Evolutionary conservation across 352 stramenopile species (phyloP), one percentile per base, ranked within the genome.

Genomic region (Phytophthora foliorum): DNA sequence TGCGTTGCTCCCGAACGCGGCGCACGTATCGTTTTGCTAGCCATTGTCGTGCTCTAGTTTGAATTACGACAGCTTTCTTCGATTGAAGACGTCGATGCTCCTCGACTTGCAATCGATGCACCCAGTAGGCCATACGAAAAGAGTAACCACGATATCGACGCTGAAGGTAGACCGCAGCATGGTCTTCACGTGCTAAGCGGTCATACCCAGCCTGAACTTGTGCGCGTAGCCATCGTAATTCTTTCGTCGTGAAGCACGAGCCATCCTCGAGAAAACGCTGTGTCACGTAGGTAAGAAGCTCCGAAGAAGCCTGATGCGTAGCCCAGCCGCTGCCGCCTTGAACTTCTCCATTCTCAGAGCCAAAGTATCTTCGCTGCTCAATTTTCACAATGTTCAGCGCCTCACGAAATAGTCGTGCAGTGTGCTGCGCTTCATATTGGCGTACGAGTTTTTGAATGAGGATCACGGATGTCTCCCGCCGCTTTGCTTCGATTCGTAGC

Each of bases 401-500:
- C 2, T 82, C 67, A 6, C 74, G 74, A 17, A 90, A 73, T n/a
- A 89, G 34, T 21, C 53, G 29, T 13, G 78, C 67, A 4, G 62
- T 63, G 2, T 74, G 70, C 8, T 82, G 72, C 1, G 72, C 80
- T 39, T 90, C 84, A 7, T 82, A 69, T 10, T 80, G 80, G 0
- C 84, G 75, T 0, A 79, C 72, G 6, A 80, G 71, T 34, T 88
- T 89, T 57, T 90, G 82, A 46, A 92, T 86, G 9, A 90, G 53
- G 52, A 88, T 27, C 14, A 84, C 78, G 0, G 73, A 87, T 22
- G 74, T 72, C 36, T 75, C 57, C 19, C 75, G 39, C n/a, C 81
- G 62, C 32, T 66, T 45, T 24, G 71, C 65, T 57, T 81, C 67
- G 6, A 57, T 64, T 27, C 39, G 58, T 24, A 75, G 27, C 34